A percentile compares a stretch with the other conserved stretches of the same genome.
Conservation (phyloP, 1,284 basidiomycete species). For the Hemileia vastatrix region DNA sequence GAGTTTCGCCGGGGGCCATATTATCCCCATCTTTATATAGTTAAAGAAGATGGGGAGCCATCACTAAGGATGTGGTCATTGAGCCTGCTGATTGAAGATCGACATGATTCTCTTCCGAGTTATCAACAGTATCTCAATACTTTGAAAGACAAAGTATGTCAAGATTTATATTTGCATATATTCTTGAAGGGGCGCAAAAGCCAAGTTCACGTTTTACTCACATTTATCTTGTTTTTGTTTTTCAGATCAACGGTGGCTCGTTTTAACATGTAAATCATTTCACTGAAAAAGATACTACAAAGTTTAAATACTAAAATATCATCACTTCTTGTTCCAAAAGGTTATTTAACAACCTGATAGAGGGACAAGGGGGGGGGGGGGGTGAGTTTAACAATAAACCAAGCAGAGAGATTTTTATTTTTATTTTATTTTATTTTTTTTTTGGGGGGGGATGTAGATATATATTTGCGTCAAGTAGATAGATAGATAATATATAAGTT, state of each 20-base stretch:
- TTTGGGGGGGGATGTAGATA: too few relatives aligned
- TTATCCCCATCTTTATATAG: constrained; percentile 87
- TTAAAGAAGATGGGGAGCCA: constrained; percentile 96
- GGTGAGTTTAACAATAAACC: neutral
- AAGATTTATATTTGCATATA: neutral
- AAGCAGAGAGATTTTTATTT: neutral
- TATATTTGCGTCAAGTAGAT: too few relatives aligned
- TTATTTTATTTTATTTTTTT: neutral
- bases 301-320: too few relatives aligned
- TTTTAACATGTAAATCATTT: too few relatives aligned
- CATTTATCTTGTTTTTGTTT: neutral
- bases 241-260: constrained; percentile 7
- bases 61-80: constrained; percentile 81
- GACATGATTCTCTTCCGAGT: constrained; percentile 84
- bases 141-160: constrained; percentile 60
- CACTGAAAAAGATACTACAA: too few relatives aligned
- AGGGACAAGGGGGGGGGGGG: too few relatives aligned
- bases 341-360: too few relatives aligned
- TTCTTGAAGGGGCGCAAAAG: neutral
- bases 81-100: constrained; percentile 86
- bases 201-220: neutral
- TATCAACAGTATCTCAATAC: constrained; percentile 84
- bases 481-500: too few relatives aligned
- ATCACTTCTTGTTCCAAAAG: too few relatives aligned
- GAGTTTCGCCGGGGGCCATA: constrained; percentile 79